Evolutionary conservation across 2,329 filamentous ascomycete genomes (phyloP).

Genomic region (Paracoccidioides brasiliensis): DNA sequence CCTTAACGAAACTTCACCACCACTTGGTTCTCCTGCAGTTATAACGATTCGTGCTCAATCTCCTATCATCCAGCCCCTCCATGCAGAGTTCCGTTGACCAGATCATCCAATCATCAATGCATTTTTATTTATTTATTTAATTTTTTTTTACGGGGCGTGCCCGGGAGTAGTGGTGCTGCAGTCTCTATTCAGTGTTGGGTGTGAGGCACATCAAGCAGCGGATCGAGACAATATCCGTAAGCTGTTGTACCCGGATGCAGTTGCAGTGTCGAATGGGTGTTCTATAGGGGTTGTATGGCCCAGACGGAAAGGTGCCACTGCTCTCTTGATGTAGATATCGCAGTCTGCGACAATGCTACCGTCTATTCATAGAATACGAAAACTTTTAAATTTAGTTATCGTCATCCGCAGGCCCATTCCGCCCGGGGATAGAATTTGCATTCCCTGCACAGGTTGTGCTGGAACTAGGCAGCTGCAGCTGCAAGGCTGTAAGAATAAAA

Average conservation of each 20-base stretch:
- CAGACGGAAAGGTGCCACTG: too few species aligned
- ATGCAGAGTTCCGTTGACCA: slow-evolving; percentile 10
- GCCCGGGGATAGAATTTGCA: too few species aligned
- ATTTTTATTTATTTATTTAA: too few species aligned
- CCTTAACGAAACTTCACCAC: slow-evolving; percentile 10
- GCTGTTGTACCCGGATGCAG: slow-evolving; percentile 41
- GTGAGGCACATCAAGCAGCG: slow-evolving; percentile 40
- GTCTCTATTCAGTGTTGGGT: slow-evolving; percentile 51
- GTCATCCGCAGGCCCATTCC: too few species aligned
- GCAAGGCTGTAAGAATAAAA: neutral
- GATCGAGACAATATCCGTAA: slow-evolving; percentile 41
- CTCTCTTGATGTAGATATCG: too few species aligned
- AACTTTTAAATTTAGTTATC: too few species aligned
- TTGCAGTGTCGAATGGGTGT: slow-evolving; percentile 48
- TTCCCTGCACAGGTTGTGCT: too few species aligned
- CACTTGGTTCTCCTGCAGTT: slow-evolving; percentile 12
- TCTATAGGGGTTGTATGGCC: slow-evolving; percentile 3
- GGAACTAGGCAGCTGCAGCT: too few species aligned
- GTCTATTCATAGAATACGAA: too few species aligned
- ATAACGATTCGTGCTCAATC: slow-evolving; percentile 9
- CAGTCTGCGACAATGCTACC: too few species aligned
- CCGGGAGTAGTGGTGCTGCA: slow-evolving; percentile 53
- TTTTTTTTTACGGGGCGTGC: slow-evolving; percentile 21
- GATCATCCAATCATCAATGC: slow-evolving; percentile 10
- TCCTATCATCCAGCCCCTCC: slow-evolving; percentile 10